A percentile compares a stretch with the other conserved stretches of the same genome.
phyloP scores from a whole-genome alignment of 352 stramenopile species.

The Pythium rishiriense region DNA sequence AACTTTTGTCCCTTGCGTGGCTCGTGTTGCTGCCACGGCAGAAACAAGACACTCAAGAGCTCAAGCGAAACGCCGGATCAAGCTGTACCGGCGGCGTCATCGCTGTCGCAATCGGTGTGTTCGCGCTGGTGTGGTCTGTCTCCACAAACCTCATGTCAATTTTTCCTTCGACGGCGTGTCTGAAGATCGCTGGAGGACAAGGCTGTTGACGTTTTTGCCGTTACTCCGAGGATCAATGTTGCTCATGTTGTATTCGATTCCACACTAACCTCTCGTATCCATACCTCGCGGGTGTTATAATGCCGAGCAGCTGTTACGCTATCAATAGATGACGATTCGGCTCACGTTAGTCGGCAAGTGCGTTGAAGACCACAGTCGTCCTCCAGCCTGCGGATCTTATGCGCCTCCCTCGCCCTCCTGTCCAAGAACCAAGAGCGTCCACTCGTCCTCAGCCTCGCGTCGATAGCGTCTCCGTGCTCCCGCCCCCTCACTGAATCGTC shows the following conservation, averaged over 20 bases:
- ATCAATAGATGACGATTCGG: neutral
- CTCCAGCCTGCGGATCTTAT: neutral
- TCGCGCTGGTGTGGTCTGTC: conserved; percentile 60
- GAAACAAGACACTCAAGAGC: conserved; percentile 50
- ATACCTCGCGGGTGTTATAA: neutral
- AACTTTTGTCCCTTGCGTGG: conserved; percentile 45
- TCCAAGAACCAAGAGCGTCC: neutral
- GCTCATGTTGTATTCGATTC: no score
- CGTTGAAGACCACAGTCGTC: neutral
- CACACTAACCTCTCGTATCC: neutral
- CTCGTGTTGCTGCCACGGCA: conserved; percentile 58
- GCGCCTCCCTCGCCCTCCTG: neutral
- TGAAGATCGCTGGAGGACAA: conserved; percentile 51
- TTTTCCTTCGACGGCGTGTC: conserved; percentile 54
- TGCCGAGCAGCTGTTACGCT: neutral
- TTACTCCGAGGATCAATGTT: no score
- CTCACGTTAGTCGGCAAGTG: no score
- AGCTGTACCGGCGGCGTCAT: conserved; percentile 41
- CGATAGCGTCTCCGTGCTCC: no score
- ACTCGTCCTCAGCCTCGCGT: neutral
- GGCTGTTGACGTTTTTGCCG: conserved; percentile 36
- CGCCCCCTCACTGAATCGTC: neutral
- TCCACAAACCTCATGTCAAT: conserved; percentile 58
- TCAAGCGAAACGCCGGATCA: conserved; percentile 37
- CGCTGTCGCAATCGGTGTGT: conserved; percentile 37